Base-by-base conservation (phyloP, 306 rosid species). In the Ammopiptanthus mongolicus region DNA sequence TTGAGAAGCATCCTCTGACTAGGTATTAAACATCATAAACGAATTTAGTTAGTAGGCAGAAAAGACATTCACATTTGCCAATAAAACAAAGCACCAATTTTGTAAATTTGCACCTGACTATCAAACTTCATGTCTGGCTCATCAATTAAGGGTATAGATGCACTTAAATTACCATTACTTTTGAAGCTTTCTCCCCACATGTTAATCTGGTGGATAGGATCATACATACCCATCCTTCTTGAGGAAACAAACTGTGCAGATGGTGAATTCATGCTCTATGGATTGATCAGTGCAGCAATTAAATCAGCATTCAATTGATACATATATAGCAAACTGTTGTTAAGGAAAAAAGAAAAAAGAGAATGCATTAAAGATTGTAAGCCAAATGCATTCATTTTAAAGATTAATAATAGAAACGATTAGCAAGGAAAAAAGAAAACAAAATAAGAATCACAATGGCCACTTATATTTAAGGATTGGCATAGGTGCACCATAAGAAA, bases 151-250 rank as follows among this genome's bases (percentile, higher is more conserved):
- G 97, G 79, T 5, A 88, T 63, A 8, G 93, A 63, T n/a, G 91
- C 70, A 63, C 74, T 77, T 58, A 92, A 76, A 81, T 80, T 86
- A 22, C 86, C 88, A 70, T 85, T 86, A 75, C 72, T 76, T 77
- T 81, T 89, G 81, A 87, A 92, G 68, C 75, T 75, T 80, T 92
- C 98, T 46, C 87, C 99, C 99, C 99, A 96, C 92, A 87, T 90
- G 80, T 78, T 80, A 87, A 96, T 85, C 79, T 84, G 98, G 82
- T 92, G 93, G 47, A 96, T 81, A 25, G 99, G 97, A 79, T 96
- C 98, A 70, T 89, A 96, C 6, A 85, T 84, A 23, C 85, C 82
- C 96, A 96, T 92, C 87, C 98, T 89, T 57, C 97, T 86, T 1
- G 89, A 65, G 73, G 87, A 74, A 78, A 89, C 90, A 61, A 90